Conservation (phyloP, 2,329 filamentous ascomycete species). For the Botrytis pseudocinerea region DNA sequence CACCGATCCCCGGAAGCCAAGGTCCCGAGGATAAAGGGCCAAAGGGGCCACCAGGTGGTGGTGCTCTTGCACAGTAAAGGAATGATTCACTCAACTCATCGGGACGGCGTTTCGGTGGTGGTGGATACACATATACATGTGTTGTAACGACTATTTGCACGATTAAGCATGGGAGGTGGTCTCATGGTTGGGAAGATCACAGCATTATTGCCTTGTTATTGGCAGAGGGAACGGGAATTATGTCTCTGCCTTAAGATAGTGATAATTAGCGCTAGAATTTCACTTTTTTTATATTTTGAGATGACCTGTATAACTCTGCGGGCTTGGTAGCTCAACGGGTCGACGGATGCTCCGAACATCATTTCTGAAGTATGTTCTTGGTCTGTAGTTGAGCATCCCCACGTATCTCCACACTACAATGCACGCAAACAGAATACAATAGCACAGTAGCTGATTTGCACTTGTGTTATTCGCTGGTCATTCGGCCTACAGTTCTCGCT, state of each 20-base stretch:
- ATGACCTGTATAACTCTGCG: neutral
- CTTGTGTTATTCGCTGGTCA: neutral
- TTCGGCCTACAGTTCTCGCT: neutral
- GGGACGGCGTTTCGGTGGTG: slow-evolving; percentile 26
- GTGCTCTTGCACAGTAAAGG: slow-evolving; percentile 32
- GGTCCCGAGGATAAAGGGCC: slow-evolving; percentile 27
- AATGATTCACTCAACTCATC: slow-evolving; percentile 28
- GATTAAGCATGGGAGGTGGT: neutral
- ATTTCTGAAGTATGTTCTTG: neutral
- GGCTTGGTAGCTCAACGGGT: neutral
- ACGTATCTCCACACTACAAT: neutral
- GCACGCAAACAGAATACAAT: too few species aligned
- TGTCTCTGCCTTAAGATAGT: slow-evolving; percentile 22
- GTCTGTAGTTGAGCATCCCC: neutral
- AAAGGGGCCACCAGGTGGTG: slow-evolving; percentile 35
- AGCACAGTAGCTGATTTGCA: neutral
- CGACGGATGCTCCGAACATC: neutral
- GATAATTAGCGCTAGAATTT: slow-evolving; percentile 20
- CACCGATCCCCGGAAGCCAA: slow-evolving; percentile 34
- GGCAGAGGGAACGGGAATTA: neutral
- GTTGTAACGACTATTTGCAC: slow-evolving; percentile 16
- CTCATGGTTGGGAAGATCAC: slow-evolving; percentile 1
- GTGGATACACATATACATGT: slow-evolving; percentile 17
- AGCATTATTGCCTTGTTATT: slow-evolving; percentile 22
- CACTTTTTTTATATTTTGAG: neutral